A percentile compares a stretch with the other conserved stretches of the same genome.
phyloP scores from a whole-genome alignment of 495 filamentous ascomycete genomes.

The Aspergillus indologenus region DNA sequence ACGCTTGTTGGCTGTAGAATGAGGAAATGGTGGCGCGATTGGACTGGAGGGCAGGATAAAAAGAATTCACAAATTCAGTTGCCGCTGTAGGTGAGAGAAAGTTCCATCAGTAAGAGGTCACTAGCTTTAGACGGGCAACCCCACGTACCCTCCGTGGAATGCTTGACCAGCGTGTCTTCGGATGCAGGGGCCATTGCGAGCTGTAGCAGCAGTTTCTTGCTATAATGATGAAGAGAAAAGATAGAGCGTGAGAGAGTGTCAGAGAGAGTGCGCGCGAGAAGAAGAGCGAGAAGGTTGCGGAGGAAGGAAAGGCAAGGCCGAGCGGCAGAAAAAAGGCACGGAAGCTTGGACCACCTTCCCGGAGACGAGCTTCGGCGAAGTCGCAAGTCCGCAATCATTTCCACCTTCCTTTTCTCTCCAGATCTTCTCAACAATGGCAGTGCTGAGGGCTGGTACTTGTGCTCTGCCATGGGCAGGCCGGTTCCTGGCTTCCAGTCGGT shows the following conservation, averaged over 20 bases:
- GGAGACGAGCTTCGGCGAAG: constrained; percentile 29
- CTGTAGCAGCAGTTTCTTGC: no score
- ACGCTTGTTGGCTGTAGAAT: constrained; percentile 54
- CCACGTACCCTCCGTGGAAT: constrained; percentile 48
- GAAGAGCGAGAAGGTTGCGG: constrained; percentile 1
- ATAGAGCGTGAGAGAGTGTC: no score
- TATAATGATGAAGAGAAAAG: no score
- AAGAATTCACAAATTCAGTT: constrained; percentile 50
- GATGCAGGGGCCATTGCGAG: constrained; percentile 33
- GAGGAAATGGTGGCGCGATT: constrained; percentile 50
- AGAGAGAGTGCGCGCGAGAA: background rate
- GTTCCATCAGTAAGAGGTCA: background rate
- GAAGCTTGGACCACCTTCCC: constrained; percentile 43
- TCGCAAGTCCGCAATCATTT: constrained; percentile 22
- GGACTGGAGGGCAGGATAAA: constrained; percentile 53
- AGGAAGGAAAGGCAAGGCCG: background rate
- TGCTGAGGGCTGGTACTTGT: constrained; percentile 28
- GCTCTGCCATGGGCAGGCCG: constrained; percentile 33
- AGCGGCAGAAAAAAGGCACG: constrained; percentile 23
- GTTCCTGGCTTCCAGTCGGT: constrained; percentile 22
- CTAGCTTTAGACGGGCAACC: background rate
- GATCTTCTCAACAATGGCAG: constrained; percentile 31
- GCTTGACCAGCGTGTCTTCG: constrained; percentile 44
- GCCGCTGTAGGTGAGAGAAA: constrained; percentile 35
- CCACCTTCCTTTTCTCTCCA: constrained; percentile 10